A percentile compares a stretch with the other conserved stretches of the same genome.
These are phyloP conservation scores for Heimioporus sp. DNA, from an alignment of 768 basidiomycete genomes.

Conservation along the genomic window DNA sequence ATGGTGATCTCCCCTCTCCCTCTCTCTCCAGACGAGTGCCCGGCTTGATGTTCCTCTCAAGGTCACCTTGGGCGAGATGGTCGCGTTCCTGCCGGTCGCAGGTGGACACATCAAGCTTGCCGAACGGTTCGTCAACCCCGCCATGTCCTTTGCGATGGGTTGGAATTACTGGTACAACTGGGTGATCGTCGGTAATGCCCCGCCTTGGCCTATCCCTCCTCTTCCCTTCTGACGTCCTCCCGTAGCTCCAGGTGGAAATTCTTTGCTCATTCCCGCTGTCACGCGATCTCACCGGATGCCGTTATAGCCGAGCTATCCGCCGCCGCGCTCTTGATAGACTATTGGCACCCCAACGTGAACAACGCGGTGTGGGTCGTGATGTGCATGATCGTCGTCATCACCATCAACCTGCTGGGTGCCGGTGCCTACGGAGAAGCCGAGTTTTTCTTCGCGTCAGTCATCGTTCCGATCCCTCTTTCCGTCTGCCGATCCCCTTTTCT, in stretches of 20 bases:
- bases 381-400: slow-evolving; percentile 70
- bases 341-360: slow-evolving; percentile 57
- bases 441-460: slow-evolving; percentile 71
- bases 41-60: slow-evolving; percentile 18
- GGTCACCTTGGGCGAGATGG: slow-evolving; percentile 59
- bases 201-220: background rate
- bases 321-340: slow-evolving; percentile 73
- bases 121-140: slow-evolving; percentile 78
- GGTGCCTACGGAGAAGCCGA: slow-evolving; percentile 83
- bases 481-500: background rate
- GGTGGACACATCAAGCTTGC: slow-evolving; percentile 82
- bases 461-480: background rate
- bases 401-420: slow-evolving; percentile 74
- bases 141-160: slow-evolving; percentile 57
- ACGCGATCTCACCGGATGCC: slow-evolving; percentile 1
- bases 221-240: background rate
- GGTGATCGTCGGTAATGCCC: slow-evolving; percentile 21
- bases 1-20: slow-evolving; percentile 47
- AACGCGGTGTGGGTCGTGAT: slow-evolving; percentile 81
- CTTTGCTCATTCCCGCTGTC: background rate
- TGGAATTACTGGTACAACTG: slow-evolving; percentile 55
- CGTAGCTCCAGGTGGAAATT: slow-evolving; percentile 25
- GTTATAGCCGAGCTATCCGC: slow-evolving; percentile 31
- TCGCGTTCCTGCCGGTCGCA: slow-evolving; percentile 74
- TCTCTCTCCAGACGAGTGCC: too few species aligned